Evolutionary conservation across 2,329 filamentous ascomycete species (phyloP).

Genomic region (Hortaea werneckii): DNA sequence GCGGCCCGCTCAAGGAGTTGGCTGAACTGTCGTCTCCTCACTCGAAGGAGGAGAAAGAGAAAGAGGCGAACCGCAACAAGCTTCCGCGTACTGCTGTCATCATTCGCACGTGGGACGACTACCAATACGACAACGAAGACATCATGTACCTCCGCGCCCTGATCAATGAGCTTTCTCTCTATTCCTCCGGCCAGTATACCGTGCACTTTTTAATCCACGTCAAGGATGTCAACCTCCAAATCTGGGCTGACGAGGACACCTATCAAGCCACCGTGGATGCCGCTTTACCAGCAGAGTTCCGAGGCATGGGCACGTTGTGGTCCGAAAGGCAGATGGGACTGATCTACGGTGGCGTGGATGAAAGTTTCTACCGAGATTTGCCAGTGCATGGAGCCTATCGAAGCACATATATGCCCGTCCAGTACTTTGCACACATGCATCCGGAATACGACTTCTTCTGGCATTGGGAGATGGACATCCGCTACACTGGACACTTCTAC

Average conservation of each 20-base stretch:
- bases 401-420: slow-evolving; percentile 86
- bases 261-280: slow-evolving; percentile 55
- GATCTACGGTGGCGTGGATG: slow-evolving; percentile 41
- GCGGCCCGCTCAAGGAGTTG: slow-evolving; percentile 16
- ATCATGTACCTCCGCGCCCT: slow-evolving; percentile 73
- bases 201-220: slow-evolving; percentile 80
- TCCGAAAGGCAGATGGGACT: slow-evolving; percentile 45
- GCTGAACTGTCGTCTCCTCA: not conserved
- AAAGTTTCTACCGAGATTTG: slow-evolving; percentile 44
- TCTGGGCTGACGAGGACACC: slow-evolving; percentile 69
- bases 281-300: slow-evolving; percentile 39
- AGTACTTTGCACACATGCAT: slow-evolving; percentile 81
- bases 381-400: slow-evolving; percentile 60
- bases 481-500: slow-evolving; percentile 83
- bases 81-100: slow-evolving; percentile 63
- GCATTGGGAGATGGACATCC: slow-evolving; percentile 93
- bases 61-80: slow-evolving; percentile 19
- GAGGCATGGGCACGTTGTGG: slow-evolving; percentile 44
- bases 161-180: slow-evolving; percentile 65
- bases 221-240: slow-evolving; percentile 65
- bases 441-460: slow-evolving; percentile 86
- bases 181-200: slow-evolving; percentile 70
- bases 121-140: slow-evolving; percentile 68
- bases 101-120: slow-evolving; percentile 73
- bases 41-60: not conserved